These are phyloP conservation scores for Uronychia setigera DNA, from an alignment of 73 alveolate genomes.

Conservation along the genomic window DNA sequence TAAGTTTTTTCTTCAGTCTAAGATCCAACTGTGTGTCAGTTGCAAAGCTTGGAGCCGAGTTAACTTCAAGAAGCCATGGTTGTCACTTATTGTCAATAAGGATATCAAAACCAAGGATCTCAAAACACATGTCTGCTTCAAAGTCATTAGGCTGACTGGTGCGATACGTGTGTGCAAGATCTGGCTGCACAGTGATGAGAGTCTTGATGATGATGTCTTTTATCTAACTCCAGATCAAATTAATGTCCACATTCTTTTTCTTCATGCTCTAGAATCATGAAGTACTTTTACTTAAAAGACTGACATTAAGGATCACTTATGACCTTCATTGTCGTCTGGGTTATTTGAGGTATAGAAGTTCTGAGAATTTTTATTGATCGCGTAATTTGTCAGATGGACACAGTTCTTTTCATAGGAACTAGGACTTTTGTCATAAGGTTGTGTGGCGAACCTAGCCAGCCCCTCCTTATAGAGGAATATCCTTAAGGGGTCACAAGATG, in stretches of 20 bases:
- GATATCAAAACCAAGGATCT: constrained; percentile 70
- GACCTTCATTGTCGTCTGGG: constrained; percentile 62
- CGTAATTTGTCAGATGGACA: constrained; percentile 90
- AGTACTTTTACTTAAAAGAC: constrained; percentile 1
- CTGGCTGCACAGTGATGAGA: constrained; percentile 51
- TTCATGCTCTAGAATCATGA: constrained; percentile 22
- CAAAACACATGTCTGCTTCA: constrained; percentile 67
- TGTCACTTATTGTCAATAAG: constrained; percentile 41
- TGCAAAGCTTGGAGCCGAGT: constrained; percentile 89
- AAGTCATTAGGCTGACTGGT: constrained; percentile 67
- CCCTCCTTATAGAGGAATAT: constrained; percentile 84
- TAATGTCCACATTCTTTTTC: constrained; percentile 39
- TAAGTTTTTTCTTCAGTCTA: constrained; percentile 36
- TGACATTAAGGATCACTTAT: constrained; percentile 16
- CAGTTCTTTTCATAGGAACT: constrained; percentile 65
- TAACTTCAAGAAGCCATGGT: constrained; percentile 85
- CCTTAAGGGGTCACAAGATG: constrained; percentile 82
- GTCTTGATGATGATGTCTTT: constrained; percentile 69
- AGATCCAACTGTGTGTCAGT: constrained; percentile 77
- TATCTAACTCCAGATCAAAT: constrained; percentile 26
- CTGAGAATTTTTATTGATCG: constrained; percentile 75
- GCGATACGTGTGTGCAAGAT: constrained; percentile 60
- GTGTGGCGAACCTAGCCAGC: constrained; percentile 87
- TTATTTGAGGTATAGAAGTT: constrained; percentile 27
- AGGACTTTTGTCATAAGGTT: constrained; percentile 55